Evolutionary conservation across 2,329 filamentous ascomycete species (phyloP).

Genomic region (Clonostachys rhizophaga): DNA sequence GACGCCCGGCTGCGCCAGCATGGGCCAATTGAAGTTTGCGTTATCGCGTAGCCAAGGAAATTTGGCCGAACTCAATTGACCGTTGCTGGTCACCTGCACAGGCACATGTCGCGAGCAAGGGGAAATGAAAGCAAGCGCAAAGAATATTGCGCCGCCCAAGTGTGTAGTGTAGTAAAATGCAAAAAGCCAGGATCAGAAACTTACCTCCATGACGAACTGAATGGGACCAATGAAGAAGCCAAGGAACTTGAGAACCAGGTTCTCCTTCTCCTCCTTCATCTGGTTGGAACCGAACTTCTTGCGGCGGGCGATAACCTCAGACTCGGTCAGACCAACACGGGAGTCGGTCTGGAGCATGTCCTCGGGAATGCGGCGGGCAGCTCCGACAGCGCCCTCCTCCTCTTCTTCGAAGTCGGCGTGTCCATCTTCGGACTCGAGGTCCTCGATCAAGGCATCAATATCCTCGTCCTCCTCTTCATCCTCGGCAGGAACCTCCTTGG

Average conservation of each 20-base stretch:
- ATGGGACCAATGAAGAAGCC: conserved; percentile 85
- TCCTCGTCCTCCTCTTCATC: conserved; percentile 74
- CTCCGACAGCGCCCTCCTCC: conserved; percentile 40
- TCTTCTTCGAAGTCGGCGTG: conserved; percentile 61
- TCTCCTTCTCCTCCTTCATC: conserved; percentile 90
- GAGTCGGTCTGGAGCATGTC: conserved; percentile 75
- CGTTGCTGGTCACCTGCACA: not conserved
- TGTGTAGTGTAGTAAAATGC: too few relatives aligned
- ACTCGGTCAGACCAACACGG: conserved; percentile 64
- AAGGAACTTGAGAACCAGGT: conserved; percentile 76
- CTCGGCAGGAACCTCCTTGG: conserved; percentile 45
- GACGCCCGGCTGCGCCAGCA: too few relatives aligned
- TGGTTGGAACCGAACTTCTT: conserved; percentile 80
- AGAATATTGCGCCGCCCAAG: too few relatives aligned
- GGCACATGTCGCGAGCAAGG: too few relatives aligned
- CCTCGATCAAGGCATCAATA: conserved; percentile 82
- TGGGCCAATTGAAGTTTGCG: not conserved
- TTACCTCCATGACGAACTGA: conserved; percentile 89
- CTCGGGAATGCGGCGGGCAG: conserved; percentile 62
- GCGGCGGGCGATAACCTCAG: conserved; percentile 58
- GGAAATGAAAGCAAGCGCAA: too few relatives aligned
- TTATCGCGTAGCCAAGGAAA: not conserved
- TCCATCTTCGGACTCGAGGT: conserved; percentile 78
- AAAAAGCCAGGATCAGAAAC: conserved; percentile 14
- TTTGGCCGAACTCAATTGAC: not conserved